These are phyloP conservation scores for Verticillium tricorpus DNA, from an alignment of 2,329 filamentous ascomycete species.

Conservation along the genomic window DNA sequence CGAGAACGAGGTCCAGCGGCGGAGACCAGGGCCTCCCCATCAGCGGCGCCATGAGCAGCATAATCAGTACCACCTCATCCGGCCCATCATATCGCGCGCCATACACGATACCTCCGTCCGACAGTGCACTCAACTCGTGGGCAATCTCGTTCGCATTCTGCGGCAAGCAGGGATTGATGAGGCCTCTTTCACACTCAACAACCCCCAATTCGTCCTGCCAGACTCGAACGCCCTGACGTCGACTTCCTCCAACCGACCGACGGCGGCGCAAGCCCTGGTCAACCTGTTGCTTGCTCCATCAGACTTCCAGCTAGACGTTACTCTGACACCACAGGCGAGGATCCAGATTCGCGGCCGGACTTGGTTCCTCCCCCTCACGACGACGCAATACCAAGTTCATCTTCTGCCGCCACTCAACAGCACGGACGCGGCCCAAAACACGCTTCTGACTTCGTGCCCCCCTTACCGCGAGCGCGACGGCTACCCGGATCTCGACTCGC, in stretches of 20 bases:
- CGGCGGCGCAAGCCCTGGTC: conserved; percentile 40
- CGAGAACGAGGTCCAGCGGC: conserved; percentile 65
- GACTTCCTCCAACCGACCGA: conserved; percentile 29
- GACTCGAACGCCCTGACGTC: conserved; percentile 20
- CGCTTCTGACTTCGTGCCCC: conserved; percentile 34
- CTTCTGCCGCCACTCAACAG: conserved; percentile 26
- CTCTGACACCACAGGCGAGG: conserved; percentile 36
- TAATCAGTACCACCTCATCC: conserved; percentile 46
- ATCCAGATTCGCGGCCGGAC: conserved; percentile 41
- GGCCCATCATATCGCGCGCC: conserved; percentile 46
- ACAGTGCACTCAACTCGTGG: conserved; percentile 35
- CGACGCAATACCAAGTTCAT: conserved; percentile 39
- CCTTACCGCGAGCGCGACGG: conserved; percentile 36
- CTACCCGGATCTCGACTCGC: conserved; percentile 39
- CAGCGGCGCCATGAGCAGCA: conserved; percentile 33
- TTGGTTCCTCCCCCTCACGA: conserved; percentile 35
- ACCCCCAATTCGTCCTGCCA: conserved; percentile 25
- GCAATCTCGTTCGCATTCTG: conserved; percentile 37
- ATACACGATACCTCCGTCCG: conserved; percentile 37
- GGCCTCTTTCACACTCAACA: conserved; percentile 37
- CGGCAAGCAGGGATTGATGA: conserved; percentile 38
- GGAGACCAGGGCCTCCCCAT: conserved; percentile 45
- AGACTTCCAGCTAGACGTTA: conserved; percentile 36
- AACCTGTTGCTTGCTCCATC: conserved; percentile 37
- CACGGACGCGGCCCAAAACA: conserved; percentile 15